Evolutionary conservation across 2,329 filamentous ascomycete species (phyloP), one percentile per base, ranked within the genome.

Genomic region (Aspergillus sp.): DNA sequence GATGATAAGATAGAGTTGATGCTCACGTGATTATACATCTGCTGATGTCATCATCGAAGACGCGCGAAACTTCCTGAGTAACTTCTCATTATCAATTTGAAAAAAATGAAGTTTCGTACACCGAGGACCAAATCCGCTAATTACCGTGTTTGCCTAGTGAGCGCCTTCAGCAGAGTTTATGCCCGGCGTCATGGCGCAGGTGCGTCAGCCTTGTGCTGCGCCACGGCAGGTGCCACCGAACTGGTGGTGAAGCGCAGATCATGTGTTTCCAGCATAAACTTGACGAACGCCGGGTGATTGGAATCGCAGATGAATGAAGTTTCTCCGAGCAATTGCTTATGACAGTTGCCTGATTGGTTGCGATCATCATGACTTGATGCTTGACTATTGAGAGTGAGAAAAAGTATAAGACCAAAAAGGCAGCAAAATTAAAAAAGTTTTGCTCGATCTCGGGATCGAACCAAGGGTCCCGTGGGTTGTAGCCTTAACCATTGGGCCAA

Each of bases 171-270:
- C 47, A 50, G 47, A 28, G 47, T 28, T 19, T 25, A 19, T 28
- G 5, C 3, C 9, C 28, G 28, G 30, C 28, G 25, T 50, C 47
- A 50, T 7, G 9, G 12, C 13, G n/a, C 47, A 12, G 15, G 28
- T 28, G 25, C n/a, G 25, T 50, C 47, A 50, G 47, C 47, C 47
- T 50, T 50, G 47, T 30, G 15, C 47, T 50, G 47, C 47, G 47
- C 47, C 47, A 50, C 47, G 47, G 47, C 47, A 50, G 25, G 15
- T 50, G 47, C 25, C 25, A 17, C 25, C 45, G 47, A 50, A 50
- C 47, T 28, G 47, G 25, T 25, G 47, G 25, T 30, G 23, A 25
- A 28, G 47, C 23, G 47, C 30, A 23, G 25, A 25, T 49, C 23
- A 49, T 30, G n/a, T 10, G 47, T n/a, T n/a, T 15, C n/a, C 12